Base-by-base conservation (phyloP, 2,329 filamentous ascomycete genomes). In the Elsinoe fawcettii region DNA sequence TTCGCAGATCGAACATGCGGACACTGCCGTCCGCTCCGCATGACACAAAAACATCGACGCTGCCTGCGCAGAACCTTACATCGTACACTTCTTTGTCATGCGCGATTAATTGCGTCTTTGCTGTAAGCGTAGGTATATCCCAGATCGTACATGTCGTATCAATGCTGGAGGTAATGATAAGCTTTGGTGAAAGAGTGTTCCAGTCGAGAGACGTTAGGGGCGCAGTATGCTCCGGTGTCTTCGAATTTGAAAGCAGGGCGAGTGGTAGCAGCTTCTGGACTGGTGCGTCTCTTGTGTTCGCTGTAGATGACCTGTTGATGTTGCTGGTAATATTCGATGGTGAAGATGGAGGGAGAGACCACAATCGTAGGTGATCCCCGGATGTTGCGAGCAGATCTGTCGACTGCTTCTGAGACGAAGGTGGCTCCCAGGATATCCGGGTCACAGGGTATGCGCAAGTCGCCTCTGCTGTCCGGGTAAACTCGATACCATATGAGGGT, bases 11-110 rank as follows among this genome's bases (percentile, higher is more conserved):
- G 73, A 99, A 99, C 93, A 99, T 99, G 65, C 93, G 84, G 23
- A 99, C 93, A 70, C 92, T 97, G 37, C 93, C 93, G 69, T 99
- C 93, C 57, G 95, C 92, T 54, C 93, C 93, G 70, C 93, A 99
- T 71, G 90, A 96, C 30, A 97, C 93, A 70, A 99, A 99, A 1
- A 97, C 91, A 67, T 99, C 93, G n/a, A 96, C 90, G 65, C 90
- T 96, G 64, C 95, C 93, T 51, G 93, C 93, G 74, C 93, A 99
- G 74, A 99, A 99, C 18, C 93, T 85, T 49, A 99, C 93, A 70
- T 99, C 93, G 67, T 96, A 99, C 5, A 99, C 93, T 73, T 99
- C 93, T 73, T 97, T 97, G 74, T 99, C 93, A 71, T 99, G 93
- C 18, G 93, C 93, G 72, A 99, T 99, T 46, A 99, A 78, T 71